Conservation (phyloP, 2,329 filamentous ascomycete genomes). For the Coniochaeta prunicola region DNA sequence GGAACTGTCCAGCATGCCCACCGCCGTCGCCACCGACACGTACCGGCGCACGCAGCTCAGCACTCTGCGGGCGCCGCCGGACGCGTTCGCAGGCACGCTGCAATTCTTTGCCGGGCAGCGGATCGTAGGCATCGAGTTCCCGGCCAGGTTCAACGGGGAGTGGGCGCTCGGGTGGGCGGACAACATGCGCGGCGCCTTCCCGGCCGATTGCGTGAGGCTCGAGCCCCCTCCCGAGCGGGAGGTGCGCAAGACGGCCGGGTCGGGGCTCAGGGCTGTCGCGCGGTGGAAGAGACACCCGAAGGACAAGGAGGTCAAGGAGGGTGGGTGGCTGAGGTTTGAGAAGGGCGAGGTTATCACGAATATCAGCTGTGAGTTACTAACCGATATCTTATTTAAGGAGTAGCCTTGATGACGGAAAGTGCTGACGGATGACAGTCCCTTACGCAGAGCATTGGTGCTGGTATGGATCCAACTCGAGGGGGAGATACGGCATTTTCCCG, state of each 20-base stretch:
- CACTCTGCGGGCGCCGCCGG: slow-evolving; percentile 21
- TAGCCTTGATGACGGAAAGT: not conserved
- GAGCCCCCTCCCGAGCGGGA: slow-evolving; percentile 30
- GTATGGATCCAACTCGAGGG: slow-evolving; percentile 44
- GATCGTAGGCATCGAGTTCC: slow-evolving; percentile 29
- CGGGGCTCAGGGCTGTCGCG: slow-evolving; percentile 32
- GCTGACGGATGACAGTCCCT: slow-evolving; percentile 9
- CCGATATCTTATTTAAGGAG: not conserved
- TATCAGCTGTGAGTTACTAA: slow-evolving; percentile 49
- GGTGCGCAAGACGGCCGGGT: not conserved
- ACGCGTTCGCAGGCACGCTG: slow-evolving; percentile 2
- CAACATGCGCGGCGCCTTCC: slow-evolving; percentile 38
- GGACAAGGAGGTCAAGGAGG: slow-evolving; percentile 23
- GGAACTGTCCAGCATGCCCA: slow-evolving; percentile 34
- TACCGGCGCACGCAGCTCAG: slow-evolving; percentile 37
- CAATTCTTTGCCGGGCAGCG: slow-evolving; percentile 31
- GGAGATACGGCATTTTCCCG: slow-evolving; percentile 47
- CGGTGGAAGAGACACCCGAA: slow-evolving; percentile 43
- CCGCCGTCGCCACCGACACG: slow-evolving; percentile 37
- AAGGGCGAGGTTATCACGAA: slow-evolving; percentile 60
- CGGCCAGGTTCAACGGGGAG: slow-evolving; percentile 41
- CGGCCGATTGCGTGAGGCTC: slow-evolving; percentile 38
- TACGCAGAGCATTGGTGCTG: slow-evolving; percentile 48
- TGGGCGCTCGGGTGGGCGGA: slow-evolving; percentile 52
- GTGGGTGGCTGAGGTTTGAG: slow-evolving; percentile 50